Percentiles rank a stretch among this genome's conserved stretches.
These are phyloP conservation scores for Vitis vinifera DNA, from an alignment of 164 flowering plant genomes.

Conservation along the genomic window DNA sequence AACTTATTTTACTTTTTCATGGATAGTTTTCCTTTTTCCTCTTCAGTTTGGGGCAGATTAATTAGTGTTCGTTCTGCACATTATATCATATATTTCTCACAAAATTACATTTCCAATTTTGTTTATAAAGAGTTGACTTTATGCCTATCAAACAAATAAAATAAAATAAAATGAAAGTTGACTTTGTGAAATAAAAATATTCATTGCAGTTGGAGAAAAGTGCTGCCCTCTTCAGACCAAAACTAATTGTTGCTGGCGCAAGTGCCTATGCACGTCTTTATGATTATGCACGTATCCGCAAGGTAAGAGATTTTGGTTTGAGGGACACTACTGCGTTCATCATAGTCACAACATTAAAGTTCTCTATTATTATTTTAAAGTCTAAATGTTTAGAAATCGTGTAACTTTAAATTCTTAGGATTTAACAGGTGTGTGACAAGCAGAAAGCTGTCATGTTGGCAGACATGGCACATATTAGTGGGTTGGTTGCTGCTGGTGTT, in stretches of 20 bases:
- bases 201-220: slow-evolving; percentile 62
- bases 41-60: no score
- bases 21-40: no score
- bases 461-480: slow-evolving; percentile 99
- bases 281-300: slow-evolving; percentile 88
- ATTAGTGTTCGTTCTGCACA: no score
- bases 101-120: no score
- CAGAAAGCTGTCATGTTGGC: slow-evolving; percentile 94
- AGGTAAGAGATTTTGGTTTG: slow-evolving; percentile 40
- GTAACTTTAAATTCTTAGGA: background rate
- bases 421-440: slow-evolving; percentile 82
- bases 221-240: slow-evolving; percentile 89
- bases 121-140: no score
- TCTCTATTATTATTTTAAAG: background rate
- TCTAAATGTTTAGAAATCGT: no score
- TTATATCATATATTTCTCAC: no score
- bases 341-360: background rate
- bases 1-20: no score
- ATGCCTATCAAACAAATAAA: no score
- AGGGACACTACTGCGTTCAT: background rate
- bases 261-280: slow-evolving; percentile 98
- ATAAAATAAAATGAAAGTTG: no score
- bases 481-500: slow-evolving; percentile 96
- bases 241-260: slow-evolving; percentile 95
- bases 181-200: no score